Base-by-base conservation (phyloP, 495 filamentous ascomycete species). In the Letharia columbiana region DNA sequence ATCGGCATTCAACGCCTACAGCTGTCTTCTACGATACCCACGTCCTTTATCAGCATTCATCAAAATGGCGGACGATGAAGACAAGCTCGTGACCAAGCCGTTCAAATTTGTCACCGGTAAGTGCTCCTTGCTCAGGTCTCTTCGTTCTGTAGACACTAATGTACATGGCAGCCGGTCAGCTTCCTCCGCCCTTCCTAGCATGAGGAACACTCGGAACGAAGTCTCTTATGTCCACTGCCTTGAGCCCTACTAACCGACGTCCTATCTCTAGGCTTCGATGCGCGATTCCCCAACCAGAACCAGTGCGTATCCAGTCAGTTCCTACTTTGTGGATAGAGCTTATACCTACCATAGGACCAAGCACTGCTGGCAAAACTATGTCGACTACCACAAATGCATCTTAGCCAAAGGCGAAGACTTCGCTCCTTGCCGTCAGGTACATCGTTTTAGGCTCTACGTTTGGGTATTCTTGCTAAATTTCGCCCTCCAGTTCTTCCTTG, bases 61-160 rank as follows among this genome's bases (percentile, higher is more conserved):
- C 6, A 56, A 39, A 39, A 67, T 68, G 58, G 65, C 64, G 28
- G 68, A 71, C 42, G 94, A 97, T 82, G 90, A 91, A 69, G 86
- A 87, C 68, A 89, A 96, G 75, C 88, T 88, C 77, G 86, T 90
- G 79, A 96, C 92, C 78, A 99, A 96, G 86, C 94, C 94, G 79
- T 99, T 99, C 89, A 99, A 99, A 88, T 98, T 97, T 81, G 94
- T 98, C 70, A 98, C 94, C 80, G 94, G 93, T 96, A 87, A 82
- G 91, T 73, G 60, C 56, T 75, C 66, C 68, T 66, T 44, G 71
- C 72, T 75, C 71, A 47, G 44, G 23, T n/a, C 28, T 35, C 37
- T 68, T 73, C 65, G 37, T 63, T 50, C 66, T 40, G 45, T 68
- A 68, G 68, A 68, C 60, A 68, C 67, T 70, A 71, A 66, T 66